Base-by-base conservation (phyloP, 257 asterid genomes). In the Salvia hispanica region DNA sequence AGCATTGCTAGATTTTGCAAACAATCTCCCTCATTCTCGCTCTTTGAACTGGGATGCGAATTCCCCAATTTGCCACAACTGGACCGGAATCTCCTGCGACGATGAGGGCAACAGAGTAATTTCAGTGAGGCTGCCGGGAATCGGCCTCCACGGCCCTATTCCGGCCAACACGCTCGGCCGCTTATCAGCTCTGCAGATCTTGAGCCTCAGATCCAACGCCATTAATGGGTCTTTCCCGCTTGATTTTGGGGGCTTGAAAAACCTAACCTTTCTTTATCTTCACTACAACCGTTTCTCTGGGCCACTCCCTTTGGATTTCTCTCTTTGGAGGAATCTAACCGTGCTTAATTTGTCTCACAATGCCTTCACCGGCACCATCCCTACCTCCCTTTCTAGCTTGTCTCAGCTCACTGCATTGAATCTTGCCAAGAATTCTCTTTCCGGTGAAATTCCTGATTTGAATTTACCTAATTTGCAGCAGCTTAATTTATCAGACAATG, bases 121-220 rank as follows among this genome's bases (percentile, higher is more conserved):
- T 25, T 69, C 86, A 45, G 50, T 91, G 5, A 73, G 96, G 72
- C 74, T 91, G 47, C 97, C 96, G n/a, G 96, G 95, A 52, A 81
- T 88, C 12, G 95, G 97, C 5, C 82, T 91, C 71, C 85, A 78
- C 55, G 97, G 97, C 42, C 88, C 93, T 10, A 81, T 91, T 68
- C 97, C 97, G 4, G 18, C 18, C 8, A 77, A 85, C 58, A 85
- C 96, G 0, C 69, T 88, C 21, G 73, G 88, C 82, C 81, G 95
- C 3, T 77, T 91, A 52, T 80, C 96, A n/a, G 91, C 90, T 42
- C 74, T 91, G 84, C 94, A 88, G 82, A 85, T 87, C 87, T 84
- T 90, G 89, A 90, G 96, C 79, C 88, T 90, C 64, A 87, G 96
- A 82, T 87, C 95, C 83, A 90, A 90, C 74, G 83, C 80, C 69